A percentile compares a stretch with the other conserved stretches of the same genome.
These are phyloP conservation scores for Chlorella sorokiniana DNA, from an alignment of 139 green algal species.

Conservation along the genomic window DNA sequence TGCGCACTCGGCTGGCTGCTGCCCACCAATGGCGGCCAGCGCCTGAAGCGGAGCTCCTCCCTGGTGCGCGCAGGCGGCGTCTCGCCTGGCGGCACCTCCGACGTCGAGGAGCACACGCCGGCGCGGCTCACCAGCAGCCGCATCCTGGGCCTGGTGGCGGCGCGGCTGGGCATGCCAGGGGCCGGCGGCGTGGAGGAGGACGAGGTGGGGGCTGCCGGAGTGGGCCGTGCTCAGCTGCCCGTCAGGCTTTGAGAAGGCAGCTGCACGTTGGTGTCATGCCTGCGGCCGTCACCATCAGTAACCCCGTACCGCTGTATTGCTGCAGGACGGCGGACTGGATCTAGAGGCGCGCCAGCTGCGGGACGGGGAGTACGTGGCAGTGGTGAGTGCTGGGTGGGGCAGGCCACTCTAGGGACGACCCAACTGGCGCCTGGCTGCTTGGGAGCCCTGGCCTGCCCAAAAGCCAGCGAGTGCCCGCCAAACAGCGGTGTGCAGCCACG, in stretches of 20 bases:
- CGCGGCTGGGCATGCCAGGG: background rate
- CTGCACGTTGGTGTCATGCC: too few species aligned
- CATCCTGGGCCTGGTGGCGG: background rate
- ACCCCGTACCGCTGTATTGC: too few species aligned
- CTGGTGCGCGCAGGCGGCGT: background rate
- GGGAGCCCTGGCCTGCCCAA: too few species aligned
- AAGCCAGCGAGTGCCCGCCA: too few species aligned
- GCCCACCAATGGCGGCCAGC: background rate
- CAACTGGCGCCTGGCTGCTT: too few species aligned
- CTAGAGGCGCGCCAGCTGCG: conserved; percentile 50
- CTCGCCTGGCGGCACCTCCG: conserved; percentile 22
- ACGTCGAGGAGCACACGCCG: conserved; percentile 24
- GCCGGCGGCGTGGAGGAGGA: background rate
- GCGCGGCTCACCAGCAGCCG: background rate
- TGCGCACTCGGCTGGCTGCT: background rate
- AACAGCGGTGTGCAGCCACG: too few species aligned
- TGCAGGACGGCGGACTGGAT: conserved; percentile 14
- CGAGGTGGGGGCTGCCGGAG: background rate
- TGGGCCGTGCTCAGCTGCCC: background rate
- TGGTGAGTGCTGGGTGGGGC: too few species aligned
- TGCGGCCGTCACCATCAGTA: too few species aligned
- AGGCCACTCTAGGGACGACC: too few species aligned
- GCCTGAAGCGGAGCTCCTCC: background rate
- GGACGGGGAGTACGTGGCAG: conserved; percentile 80
- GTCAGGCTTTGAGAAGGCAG: too few species aligned